Conservation (phyloP, 495 filamentous ascomycete genomes). For the Talaromyces wortmannii region DNA sequence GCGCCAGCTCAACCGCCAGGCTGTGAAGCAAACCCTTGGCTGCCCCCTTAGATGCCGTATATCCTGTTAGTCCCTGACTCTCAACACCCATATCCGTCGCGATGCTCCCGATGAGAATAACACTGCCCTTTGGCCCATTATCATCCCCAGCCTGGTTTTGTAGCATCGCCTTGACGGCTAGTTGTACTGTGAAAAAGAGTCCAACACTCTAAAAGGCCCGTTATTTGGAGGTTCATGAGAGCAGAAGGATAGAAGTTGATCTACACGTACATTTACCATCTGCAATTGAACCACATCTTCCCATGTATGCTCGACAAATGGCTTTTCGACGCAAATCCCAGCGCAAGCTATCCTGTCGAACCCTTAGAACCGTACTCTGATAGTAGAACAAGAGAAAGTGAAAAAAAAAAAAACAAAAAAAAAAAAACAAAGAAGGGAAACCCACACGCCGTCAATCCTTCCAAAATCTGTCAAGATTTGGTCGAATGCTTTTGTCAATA, state of each 20-base stretch:
- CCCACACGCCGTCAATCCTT: background rate
- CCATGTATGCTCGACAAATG: background rate
- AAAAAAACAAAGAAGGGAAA: background rate
- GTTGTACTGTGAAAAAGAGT: background rate
- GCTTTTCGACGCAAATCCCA: background rate
- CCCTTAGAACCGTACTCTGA: background rate
- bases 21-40: background rate
- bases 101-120: background rate
- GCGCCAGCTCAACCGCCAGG: constrained; percentile 6
- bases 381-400: background rate
- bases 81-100: background rate
- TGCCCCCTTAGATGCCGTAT: background rate
- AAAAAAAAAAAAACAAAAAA: background rate
- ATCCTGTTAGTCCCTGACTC: background rate
- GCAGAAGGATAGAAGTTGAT: background rate
- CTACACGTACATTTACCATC: background rate
- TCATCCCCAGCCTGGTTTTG: background rate
- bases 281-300: background rate
- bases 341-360: background rate
- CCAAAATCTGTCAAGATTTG: background rate
- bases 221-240: background rate
- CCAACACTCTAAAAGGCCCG: background rate
- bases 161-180: background rate
- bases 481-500: background rate
- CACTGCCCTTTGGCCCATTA: background rate